Conservation (phyloP, 2,329 filamentous ascomycete genomes). For the Ceratocystis lukuohia region DNA sequence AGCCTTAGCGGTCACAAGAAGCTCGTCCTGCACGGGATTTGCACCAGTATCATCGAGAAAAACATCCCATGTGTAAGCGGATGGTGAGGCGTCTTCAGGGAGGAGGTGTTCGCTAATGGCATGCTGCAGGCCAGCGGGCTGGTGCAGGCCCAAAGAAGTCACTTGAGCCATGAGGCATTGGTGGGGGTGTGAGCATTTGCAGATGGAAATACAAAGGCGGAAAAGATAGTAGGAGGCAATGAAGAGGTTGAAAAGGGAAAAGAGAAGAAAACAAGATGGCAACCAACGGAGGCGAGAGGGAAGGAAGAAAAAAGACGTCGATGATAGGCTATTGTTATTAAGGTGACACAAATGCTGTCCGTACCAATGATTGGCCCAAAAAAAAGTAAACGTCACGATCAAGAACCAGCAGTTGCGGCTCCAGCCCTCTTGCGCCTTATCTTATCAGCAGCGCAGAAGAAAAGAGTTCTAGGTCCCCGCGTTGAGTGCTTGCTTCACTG, state of each 20-base stretch:
- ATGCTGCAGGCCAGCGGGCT: constrained; percentile 70
- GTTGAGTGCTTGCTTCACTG: background rate
- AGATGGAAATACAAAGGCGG: no score
- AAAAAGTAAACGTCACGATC: no score
- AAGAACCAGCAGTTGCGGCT: background rate
- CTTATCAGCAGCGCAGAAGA: background rate
- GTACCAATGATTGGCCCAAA: no score
- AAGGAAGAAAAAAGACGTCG: background rate
- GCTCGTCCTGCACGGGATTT: constrained; percentile 48
- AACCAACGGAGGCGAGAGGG: background rate
- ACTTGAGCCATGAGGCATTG: constrained; percentile 64
- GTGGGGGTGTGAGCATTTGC: background rate
- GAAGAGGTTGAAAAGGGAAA: background rate
- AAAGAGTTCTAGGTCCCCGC: background rate
- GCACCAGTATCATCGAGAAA: constrained; percentile 23
- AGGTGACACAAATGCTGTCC: no score
- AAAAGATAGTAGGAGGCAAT: background rate
- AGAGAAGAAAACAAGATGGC: background rate
- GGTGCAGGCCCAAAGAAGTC: constrained; percentile 80
- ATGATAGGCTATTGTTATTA: no score
- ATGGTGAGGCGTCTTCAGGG: constrained; percentile 48
- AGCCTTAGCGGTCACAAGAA: constrained; percentile 59
- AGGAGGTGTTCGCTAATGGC: constrained; percentile 71
- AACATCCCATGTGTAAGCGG: constrained; percentile 66
- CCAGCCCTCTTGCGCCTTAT: background rate